Base-by-base conservation (phyloP, 257 asterid genomes). In the Petrea volubilis region DNA sequence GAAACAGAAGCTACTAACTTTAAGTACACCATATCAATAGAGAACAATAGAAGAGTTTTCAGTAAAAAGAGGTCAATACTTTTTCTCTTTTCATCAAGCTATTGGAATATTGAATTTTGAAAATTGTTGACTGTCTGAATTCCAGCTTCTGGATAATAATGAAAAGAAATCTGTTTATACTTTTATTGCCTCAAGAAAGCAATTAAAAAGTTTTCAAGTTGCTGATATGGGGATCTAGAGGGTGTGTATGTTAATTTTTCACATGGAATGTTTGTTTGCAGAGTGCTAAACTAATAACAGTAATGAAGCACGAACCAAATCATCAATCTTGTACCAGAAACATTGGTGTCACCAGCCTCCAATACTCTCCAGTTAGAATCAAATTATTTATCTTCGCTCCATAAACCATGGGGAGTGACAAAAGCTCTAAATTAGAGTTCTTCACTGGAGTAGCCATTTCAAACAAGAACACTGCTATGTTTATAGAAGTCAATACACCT, bases 341-440 rank as follows among this genome's bases (percentile, higher is more conserved):
- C 84, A 91, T 89, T 15, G 97, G 97, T 29, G 97, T 89, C 75
- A 91, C 71, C 33, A 91, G 89, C 76, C 97, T 89, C 97, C 97
- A 91, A 96, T 96, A 91, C 78, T 91, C 97, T 72, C 97, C 97
- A 28, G 74, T 74, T 24, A 91, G 74, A 71, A 91, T 91, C 84
- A 87, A 78, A 82, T 84, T 73, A 76, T 91, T 91, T 40, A 91
- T 84, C 86, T 91, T 91, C 0, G 97, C 97, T 56, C 97, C 97
- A 49, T 86, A 91, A 28, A 82, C 76, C 85, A 74, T 64, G 34
- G 97, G 97, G 51, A 89, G 83, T 38, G 97, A 84, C 64, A 86
- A 76, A 44, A 87, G 88, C 83, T 84, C 85, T 10, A 80, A 76
- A 23, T 76, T 66, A 6, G 93, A 78, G 81, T 74, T 89, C 79